Conservation (phyloP, 805 yeast species). For the Spathaspora arborariae region DNA sequence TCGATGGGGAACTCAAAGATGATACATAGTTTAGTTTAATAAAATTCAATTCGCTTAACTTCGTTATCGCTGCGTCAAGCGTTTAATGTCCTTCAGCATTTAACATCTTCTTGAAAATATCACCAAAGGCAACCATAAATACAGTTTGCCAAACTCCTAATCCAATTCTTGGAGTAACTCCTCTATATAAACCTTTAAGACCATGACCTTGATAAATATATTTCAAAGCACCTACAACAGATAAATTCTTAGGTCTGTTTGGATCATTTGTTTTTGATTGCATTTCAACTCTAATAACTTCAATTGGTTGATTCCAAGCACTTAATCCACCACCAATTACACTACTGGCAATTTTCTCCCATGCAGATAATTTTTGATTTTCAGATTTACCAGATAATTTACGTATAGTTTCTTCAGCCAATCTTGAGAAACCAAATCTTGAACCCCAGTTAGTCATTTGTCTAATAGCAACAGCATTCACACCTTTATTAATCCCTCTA, state of each 20-base stretch:
- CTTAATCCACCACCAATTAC: conserved; percentile 95
- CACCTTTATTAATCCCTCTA: conserved; percentile 94
- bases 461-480: conserved; percentile 97
- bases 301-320: conserved; percentile 99
- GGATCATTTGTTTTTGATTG: conserved; percentile 94
- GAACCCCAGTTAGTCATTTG: conserved; percentile 99
- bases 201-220: conserved; percentile 85
- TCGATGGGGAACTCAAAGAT: conserved; percentile 29
- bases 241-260: conserved; percentile 88
- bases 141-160: conserved; percentile 98
- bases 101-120: conserved; percentile 51
- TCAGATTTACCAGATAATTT: conserved; percentile 53
- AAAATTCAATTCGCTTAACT: not conserved
- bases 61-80: too few species aligned
- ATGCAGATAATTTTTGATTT: conserved; percentile 60
- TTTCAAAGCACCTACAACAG: conserved; percentile 69
- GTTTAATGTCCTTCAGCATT: conserved; percentile 31
- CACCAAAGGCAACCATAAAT: conserved; percentile 98
- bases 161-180: conserved; percentile 96
- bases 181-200: conserved; percentile 86
- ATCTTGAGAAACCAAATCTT: conserved; percentile 86
- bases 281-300: conserved; percentile 97
- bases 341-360: conserved; percentile 80
- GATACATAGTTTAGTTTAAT: not conserved
- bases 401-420: conserved; percentile 84